Conservation (phyloP, 2,329 filamentous ascomycete genomes). For the Nannizziopsis arthrosporioides region DNA sequence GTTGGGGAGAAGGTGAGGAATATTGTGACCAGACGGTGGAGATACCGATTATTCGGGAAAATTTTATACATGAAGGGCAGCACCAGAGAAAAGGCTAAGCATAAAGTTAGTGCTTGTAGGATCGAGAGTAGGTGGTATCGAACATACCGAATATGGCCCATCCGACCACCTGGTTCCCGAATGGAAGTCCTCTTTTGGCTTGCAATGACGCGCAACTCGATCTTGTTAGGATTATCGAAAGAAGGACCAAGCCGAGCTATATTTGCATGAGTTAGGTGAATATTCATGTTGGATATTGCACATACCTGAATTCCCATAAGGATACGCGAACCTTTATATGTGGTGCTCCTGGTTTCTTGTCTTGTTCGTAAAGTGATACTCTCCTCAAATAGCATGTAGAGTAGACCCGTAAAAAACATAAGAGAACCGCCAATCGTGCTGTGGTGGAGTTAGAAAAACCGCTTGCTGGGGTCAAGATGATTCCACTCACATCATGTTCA, state of each 20-base stretch:
- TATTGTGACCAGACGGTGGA: slow-evolving; percentile 76
- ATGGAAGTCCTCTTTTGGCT: slow-evolving; percentile 69
- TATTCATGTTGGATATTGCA: neutral
- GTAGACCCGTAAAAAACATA: slow-evolving; percentile 63
- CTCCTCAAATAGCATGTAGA: slow-evolving; percentile 74
- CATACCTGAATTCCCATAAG: slow-evolving; percentile 39
- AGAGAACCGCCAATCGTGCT: slow-evolving; percentile 63
- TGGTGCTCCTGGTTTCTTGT: slow-evolving; percentile 12
- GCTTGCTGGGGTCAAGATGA: neutral
- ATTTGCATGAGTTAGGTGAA: slow-evolving; percentile 8
- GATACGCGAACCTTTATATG: slow-evolving; percentile 29
- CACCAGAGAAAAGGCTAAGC: slow-evolving; percentile 56
- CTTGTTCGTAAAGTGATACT: slow-evolving; percentile 38
- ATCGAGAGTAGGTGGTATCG: neutral
- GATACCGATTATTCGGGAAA: slow-evolving; percentile 72
- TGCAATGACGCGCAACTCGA: slow-evolving; percentile 79
- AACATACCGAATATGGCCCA: slow-evolving; percentile 62
- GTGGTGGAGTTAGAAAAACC: slow-evolving; percentile 15
- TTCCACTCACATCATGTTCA: slow-evolving; percentile 56
- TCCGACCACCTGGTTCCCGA: slow-evolving; percentile 76
- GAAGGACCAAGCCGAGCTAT: slow-evolving; percentile 61
- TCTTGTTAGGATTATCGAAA: slow-evolving; percentile 75
- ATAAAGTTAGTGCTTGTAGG: slow-evolving; percentile 6
- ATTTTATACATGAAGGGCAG: slow-evolving; percentile 73
- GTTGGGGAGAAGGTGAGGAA: slow-evolving; percentile 88